Percentiles rank a stretch among this genome's conserved stretches.
phyloP scores from a whole-genome alignment of 2,329 filamentous ascomycete species.

The Davidsoniella neocaledoniae region DNA sequence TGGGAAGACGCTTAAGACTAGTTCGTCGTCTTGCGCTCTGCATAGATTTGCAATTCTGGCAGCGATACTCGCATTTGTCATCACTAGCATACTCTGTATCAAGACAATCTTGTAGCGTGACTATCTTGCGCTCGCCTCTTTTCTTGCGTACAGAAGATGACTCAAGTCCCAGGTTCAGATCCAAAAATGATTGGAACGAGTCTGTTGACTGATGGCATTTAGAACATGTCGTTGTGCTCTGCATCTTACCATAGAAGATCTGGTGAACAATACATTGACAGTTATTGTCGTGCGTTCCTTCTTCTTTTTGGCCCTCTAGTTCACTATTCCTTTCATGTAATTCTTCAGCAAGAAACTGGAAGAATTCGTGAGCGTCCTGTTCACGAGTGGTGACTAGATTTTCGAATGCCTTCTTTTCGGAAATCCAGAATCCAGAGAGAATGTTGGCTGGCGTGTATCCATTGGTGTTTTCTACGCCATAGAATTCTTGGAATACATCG shows the following conservation, averaged over 20 bases:
- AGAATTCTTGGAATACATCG: slow-evolving; percentile 58
- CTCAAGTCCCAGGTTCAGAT: slow-evolving; percentile 77
- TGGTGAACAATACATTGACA: slow-evolving; percentile 90
- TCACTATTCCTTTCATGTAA: slow-evolving; percentile 71
- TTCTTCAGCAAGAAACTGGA: slow-evolving; percentile 86
- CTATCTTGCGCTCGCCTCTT: slow-evolving; percentile 24
- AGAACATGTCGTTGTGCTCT: slow-evolving; percentile 79
- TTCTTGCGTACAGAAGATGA: slow-evolving; percentile 50
- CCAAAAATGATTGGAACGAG: slow-evolving; percentile 76
- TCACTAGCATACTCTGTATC: slow-evolving; percentile 72
- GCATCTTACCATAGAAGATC: slow-evolving; percentile 83
- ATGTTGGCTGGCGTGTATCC: slow-evolving; percentile 84
- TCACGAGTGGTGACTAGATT: slow-evolving; percentile 80
- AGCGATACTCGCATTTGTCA: slow-evolving; percentile 82
- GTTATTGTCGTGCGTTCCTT: slow-evolving; percentile 40
- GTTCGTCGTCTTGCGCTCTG: slow-evolving; percentile 74
- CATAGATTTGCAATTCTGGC: slow-evolving; percentile 58
- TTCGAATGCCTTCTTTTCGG: slow-evolving; percentile 54
- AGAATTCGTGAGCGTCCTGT: slow-evolving; percentile 94
- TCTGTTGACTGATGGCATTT: slow-evolving; percentile 70
- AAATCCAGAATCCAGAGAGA: slow-evolving; percentile 78
- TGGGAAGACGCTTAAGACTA: slow-evolving; percentile 68
- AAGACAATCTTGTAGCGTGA: slow-evolving; percentile 56
- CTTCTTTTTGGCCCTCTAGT: slow-evolving; percentile 36
- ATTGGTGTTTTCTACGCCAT: slow-evolving; percentile 59